These are phyloP conservation scores for Colletotrichum simmondsii DNA, from an alignment of 2,329 filamentous ascomycete species.

Conservation along the genomic window DNA sequence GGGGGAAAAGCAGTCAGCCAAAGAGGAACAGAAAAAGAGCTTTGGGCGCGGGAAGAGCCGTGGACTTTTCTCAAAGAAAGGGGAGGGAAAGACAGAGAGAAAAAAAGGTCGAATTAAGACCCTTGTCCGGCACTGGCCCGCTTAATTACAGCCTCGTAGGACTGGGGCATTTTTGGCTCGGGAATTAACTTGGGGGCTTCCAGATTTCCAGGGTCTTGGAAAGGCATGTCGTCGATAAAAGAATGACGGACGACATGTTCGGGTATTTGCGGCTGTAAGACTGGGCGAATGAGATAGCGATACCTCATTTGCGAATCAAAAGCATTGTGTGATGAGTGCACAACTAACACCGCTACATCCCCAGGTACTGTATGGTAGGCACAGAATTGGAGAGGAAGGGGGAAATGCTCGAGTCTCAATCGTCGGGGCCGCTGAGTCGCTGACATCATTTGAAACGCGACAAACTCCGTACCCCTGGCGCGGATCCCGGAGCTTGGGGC, in stretches of 20 bases:
- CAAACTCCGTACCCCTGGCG: conserved; percentile 17
- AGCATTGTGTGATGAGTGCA: neutral
- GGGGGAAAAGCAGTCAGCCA: neutral
- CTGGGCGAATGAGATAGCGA: neutral
- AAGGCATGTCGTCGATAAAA: neutral
- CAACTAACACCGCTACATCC: too few relatives aligned
- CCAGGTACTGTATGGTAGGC: neutral
- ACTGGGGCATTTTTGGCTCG: neutral
- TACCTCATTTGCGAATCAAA: conserved; percentile 5
- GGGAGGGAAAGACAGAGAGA: neutral
- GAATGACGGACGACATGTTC: neutral
- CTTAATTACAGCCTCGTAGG: conserved; percentile 23
- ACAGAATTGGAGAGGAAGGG: neutral
- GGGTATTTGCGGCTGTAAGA: conserved; percentile 20
- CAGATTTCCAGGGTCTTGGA: neutral
- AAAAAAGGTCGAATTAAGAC: conserved; percentile 25
- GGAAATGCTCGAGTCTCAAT: neutral
- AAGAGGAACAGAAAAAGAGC: neutral
- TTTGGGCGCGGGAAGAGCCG: conserved; percentile 20
- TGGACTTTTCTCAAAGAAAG: neutral
- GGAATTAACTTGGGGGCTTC: neutral
- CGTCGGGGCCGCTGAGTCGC: conserved; percentile 24
- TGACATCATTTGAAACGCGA: conserved; percentile 34
- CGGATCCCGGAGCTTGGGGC: conserved; percentile 49
- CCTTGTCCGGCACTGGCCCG: conserved; percentile 27